Evolutionary conservation across 306 rosid species (phyloP), one percentile per base, ranked within the genome.

Genomic region (Acacia confusa): DNA sequence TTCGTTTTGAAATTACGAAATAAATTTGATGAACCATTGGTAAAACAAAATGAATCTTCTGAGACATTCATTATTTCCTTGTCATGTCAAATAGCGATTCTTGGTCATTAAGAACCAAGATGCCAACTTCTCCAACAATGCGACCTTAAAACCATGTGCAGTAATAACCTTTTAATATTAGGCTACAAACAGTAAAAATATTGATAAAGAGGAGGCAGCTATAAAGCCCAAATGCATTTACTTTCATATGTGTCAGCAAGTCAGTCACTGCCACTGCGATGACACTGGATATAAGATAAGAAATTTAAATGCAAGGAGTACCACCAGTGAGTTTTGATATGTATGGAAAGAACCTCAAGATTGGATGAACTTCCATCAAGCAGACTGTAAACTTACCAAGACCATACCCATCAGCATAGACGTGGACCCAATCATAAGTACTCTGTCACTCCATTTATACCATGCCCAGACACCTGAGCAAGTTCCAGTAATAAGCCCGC

Each of bases 401-500:
- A 93, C 87, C 97, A 93, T 95, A 79, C 99, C 99, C 99, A 95
- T 92, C 86, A 95, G 83, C 91, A 91, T 90, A 61, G 98, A 87
- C n/a, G 97, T 95, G 50, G 92, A 90, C 30, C 98, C 99, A 60
- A 95, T 94, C 98, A 95, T 93, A 58, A 90, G 86, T 69, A 95
- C 94, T 70, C 94, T 82, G 81, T 92, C 92, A 19, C 81, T 89
- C 89, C 92, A 90, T 78, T 92, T 89, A 34, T 88, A 48, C 97
- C 96, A 95, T 30, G 99, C 92, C 99, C 99, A 95, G 65, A 88
- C 87, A 80, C 96, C 99, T 0, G 99, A 75, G 84, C 98, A 95
- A 44, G 98, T 95, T 87, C 99, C 98, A 43, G 99, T 90, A 30
- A 91, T 88, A 61, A 95, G 91, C 83, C 98, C 99, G 15, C 98